Evolutionary conservation across 2,329 filamentous ascomycete genomes (phyloP).

Genomic region (Neonectria magnoliae): DNA sequence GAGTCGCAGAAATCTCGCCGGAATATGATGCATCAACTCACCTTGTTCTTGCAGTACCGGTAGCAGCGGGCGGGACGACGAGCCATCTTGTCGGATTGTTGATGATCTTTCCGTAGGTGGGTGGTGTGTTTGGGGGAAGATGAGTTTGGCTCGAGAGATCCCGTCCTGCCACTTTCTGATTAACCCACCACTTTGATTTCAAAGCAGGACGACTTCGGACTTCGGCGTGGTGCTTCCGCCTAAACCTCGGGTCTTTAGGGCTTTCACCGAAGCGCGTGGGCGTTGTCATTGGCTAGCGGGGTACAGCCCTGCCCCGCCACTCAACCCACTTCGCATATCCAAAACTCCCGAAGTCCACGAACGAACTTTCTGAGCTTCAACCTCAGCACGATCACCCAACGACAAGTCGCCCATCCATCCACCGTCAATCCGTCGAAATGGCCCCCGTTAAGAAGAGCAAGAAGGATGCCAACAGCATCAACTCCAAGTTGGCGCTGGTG

Average conservation of each 20-base stretch:
- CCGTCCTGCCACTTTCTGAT: conserved; percentile 44
- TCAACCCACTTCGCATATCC: conserved; percentile 30
- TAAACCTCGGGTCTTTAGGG: conserved; percentile 55
- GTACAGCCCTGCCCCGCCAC: conserved; percentile 37
- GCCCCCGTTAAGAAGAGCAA: conserved; percentile 80
- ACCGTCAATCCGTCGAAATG: conserved; percentile 65
- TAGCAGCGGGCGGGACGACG: conserved; percentile 99
- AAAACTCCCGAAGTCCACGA: conserved; percentile 39
- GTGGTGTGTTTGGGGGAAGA: conserved; percentile 51
- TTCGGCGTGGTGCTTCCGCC: conserved; percentile 46
- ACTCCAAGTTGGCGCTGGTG: conserved; percentile 69
- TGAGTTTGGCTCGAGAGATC: conserved; percentile 42
- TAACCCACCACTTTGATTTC: conserved; percentile 59
- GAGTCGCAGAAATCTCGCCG: conserved; percentile 27
- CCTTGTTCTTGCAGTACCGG: conserved; percentile 99
- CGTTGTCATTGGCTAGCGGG: conserved; percentile 43
- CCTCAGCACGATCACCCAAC: conserved; percentile 47
- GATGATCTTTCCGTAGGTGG: conserved; percentile 49
- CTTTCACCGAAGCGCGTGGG: conserved; percentile 30
- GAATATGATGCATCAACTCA: conserved; percentile 59
- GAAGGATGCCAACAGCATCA: conserved; percentile 82
- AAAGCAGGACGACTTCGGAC: conserved; percentile 57
- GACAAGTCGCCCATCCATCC: conserved; percentile 45
- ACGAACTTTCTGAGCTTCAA: conserved; percentile 40
- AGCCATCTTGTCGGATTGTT: conserved; percentile 89